These are phyloP conservation scores for Neurospora sp. DNA, from an alignment of 2,329 filamentous ascomycete species.

Conservation along the genomic window DNA sequence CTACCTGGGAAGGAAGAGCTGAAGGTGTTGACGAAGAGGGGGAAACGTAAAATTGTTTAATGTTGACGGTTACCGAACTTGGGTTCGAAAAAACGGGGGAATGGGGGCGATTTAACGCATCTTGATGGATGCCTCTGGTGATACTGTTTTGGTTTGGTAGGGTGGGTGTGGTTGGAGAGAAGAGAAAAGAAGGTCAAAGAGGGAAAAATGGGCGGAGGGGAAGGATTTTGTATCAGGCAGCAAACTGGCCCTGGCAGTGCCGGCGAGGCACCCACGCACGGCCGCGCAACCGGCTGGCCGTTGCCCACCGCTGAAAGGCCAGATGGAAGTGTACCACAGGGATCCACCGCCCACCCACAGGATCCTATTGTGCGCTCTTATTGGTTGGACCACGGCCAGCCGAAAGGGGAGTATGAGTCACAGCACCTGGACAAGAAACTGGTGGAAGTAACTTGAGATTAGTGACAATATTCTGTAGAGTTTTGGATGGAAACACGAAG, in stretches of 20 bases:
- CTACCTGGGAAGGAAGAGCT: conserved; percentile 47
- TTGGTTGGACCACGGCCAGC: conserved; percentile 12
- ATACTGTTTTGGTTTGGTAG: conserved; percentile 22
- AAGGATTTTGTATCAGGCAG: conserved; percentile 39
- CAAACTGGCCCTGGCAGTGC: conserved; percentile 19
- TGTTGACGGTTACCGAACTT: conserved; percentile 36
- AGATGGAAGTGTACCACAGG: not conserved
- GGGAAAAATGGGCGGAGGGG: conserved; percentile 20
- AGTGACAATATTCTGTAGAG: not conserved
- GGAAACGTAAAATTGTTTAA: conserved; percentile 31
- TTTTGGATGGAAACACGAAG: not conserved
- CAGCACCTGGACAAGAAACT: conserved; percentile 5
- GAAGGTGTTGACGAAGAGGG: conserved; percentile 38
- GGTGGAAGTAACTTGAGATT: no score
- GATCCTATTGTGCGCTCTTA: conserved; percentile 1
- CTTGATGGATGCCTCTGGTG: conserved; percentile 34
- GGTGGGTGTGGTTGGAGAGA: conserved; percentile 27
- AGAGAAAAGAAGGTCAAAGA: conserved; percentile 24
- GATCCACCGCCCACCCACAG: not conserved
- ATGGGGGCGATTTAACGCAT: conserved; percentile 47
- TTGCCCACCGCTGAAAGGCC: not conserved
- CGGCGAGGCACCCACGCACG: not conserved
- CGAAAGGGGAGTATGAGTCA: conserved; percentile 21
- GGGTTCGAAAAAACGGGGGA: conserved; percentile 21
- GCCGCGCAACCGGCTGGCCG: conserved; percentile 9